phyloP scores from a whole-genome alignment of 306 rosid genomes.

The Fragaria nilgerrensis region DNA sequence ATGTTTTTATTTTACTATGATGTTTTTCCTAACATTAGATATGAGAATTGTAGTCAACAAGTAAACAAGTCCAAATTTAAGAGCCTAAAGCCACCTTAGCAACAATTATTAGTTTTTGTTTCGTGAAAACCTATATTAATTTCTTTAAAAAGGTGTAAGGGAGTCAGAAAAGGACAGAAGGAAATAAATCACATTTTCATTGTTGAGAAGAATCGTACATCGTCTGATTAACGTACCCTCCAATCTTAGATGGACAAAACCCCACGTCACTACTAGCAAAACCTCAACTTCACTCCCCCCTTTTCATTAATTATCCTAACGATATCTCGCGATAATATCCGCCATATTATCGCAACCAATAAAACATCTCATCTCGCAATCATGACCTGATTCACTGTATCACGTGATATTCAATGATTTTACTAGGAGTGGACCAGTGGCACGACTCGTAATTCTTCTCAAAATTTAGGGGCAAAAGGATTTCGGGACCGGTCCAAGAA shows the following conservation, averaged over 20 bases:
- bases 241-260: slow-evolving; percentile 6
- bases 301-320: not conserved
- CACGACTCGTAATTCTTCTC: slow-evolving; percentile 33
- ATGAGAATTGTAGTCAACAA: too few species aligned
- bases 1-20: too few species aligned
- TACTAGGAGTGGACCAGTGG: slow-evolving; percentile 41
- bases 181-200: not conserved
- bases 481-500: slow-evolving; percentile 21
- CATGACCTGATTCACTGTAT: slow-evolving; percentile 34
- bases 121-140: too few species aligned
- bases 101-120: too few species aligned
- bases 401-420: slow-evolving; percentile 50
- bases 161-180: too few species aligned
- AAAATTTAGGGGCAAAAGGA: slow-evolving; percentile 28
- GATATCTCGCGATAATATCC: not conserved
- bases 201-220: not conserved
- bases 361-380: slow-evolving; percentile 36
- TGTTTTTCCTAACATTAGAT: too few species aligned
- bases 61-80: too few species aligned
- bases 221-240: not conserved
- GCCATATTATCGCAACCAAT: not conserved
- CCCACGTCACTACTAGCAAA: not conserved
- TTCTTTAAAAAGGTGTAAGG: too few species aligned
- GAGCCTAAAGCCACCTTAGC: too few species aligned
- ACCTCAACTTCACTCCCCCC: not conserved